A percentile compares a stretch with the other conserved stretches of the same genome.
phyloP scores from a whole-genome alignment of 192 early-diverging fungal species.

The Backusella luteola region DNA sequence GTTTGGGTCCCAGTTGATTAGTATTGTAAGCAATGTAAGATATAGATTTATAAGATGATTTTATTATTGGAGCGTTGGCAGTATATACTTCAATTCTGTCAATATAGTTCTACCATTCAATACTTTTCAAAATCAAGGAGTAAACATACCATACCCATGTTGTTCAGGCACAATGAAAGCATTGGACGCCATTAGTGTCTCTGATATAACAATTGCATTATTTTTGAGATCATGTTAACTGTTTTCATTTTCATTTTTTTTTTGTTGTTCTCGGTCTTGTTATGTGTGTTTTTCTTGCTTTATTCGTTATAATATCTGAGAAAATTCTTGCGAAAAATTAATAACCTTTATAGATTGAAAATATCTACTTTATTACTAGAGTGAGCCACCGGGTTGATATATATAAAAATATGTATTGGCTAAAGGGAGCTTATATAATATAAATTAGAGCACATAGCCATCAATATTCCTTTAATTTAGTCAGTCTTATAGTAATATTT shows the following conservation, averaged over 20 bases:
- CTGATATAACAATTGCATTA: not conserved
- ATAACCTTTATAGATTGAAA: not conserved
- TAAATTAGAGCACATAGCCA: not conserved
- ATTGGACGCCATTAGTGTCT: not conserved
- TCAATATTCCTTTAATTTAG: not conserved
- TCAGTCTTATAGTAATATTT: not conserved
- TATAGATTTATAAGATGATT: not conserved
- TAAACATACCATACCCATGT: not conserved
- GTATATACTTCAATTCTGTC: not conserved
- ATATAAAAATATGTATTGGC: not conserved
- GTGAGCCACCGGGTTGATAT: not conserved
- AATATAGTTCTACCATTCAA: not conserved
- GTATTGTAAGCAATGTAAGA: not conserved
- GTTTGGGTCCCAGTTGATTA: not conserved
- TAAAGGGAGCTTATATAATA: not conserved
- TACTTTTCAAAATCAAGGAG: not conserved
- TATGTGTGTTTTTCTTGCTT: not conserved
- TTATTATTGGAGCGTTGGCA: not conserved
- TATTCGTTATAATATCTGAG: not conserved
- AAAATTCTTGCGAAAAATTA: not conserved
- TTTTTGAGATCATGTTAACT: not conserved
- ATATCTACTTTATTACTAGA: not conserved
- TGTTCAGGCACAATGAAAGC: not conserved
- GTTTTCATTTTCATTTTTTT: not conserved
- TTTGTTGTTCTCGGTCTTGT: not conserved